Base-by-base conservation (phyloP, 192 early-diverging fungal species). In the Phlyctochytrium planicorne region DNA sequence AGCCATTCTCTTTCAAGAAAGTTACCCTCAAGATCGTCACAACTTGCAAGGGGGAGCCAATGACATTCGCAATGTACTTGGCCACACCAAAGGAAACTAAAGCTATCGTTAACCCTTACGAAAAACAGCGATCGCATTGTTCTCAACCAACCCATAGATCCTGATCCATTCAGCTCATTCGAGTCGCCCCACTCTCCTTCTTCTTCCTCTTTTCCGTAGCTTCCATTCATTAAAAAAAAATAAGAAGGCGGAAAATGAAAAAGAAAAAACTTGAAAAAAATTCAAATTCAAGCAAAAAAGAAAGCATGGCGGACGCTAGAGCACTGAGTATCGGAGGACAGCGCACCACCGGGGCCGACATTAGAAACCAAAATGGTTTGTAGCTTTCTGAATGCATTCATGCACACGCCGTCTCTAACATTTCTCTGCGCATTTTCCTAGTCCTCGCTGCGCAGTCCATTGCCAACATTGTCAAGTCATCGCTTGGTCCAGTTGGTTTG, bases 381-480 rank as follows among this genome's bases (percentile, higher is more conserved):
- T 30, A 6, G 31, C n/a, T 30, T 72, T 53, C 30, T 36, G 12
- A 4, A 33, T 35, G 34, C 31, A 31, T n/a, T 57, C 36, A 30
- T 52, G 14, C 29, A 53, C n/a, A n/a, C 36, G 27, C 30, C 3
- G 29, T 30, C 25, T 16, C 24, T 52, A 30, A 4, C 30, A 27
- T 69, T 59, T 27, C 30, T 17, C 24, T 60, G 34, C 55, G 32
- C 4, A 34, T 34, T 24, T 34, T 32, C 1, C 3, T 84, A 99
- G 97, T 99, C 31, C 82, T 98, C 75, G 96, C 97, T 32, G 96
- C 92, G 16, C 74, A 89, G 52, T 91, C 97, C 27, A 95, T 99
- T 71, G 92, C 95, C 65, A 99, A 99, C 73, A 95, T 99, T 74
- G 93, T 99, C 57, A 97, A 97, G 83, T 92, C 88, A n/a, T 98